Percentiles rank a stretch among this genome's conserved stretches.
Evolutionary conservation across 176 grass and related monocot species (phyloP).

Genomic region (Cenchrus americanus): DNA sequence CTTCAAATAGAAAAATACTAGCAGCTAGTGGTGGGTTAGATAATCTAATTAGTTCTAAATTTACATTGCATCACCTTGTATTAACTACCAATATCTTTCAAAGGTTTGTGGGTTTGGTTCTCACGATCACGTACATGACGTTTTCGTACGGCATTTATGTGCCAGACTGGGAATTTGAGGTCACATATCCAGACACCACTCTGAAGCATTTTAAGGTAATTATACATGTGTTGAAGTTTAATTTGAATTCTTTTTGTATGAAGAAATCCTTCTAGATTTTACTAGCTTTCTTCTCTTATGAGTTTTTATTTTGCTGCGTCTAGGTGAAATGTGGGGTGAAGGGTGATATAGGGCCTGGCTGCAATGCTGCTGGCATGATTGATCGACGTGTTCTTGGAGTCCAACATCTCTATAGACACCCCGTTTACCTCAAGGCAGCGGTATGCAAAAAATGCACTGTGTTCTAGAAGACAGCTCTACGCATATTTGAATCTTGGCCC

Average conservation of each 20-base stretch:
- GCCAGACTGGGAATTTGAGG: conserved; percentile 68
- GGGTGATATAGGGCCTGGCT: conserved; percentile 68
- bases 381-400: conserved; percentile 70
- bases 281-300: background rate
- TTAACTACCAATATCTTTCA: background rate
- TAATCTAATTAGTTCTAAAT: background rate
- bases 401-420: conserved; percentile 67
- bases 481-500: background rate
- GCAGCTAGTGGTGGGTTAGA: background rate
- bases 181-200: conserved; percentile 18
- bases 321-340: conserved; percentile 75
- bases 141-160: conserved; percentile 63
- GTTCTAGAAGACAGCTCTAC: background rate
- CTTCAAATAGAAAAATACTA: background rate
- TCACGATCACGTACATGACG: conserved; percentile 50
- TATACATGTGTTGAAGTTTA: too few species aligned
- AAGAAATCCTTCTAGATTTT: background rate
- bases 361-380: conserved; percentile 74
- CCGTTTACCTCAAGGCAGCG: conserved; percentile 65
- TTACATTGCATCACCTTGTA: background rate
- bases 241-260: background rate
- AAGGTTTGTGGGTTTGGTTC: conserved; percentile 68
- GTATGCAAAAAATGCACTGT: conserved; percentile 27
- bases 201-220: conserved; percentile 51
- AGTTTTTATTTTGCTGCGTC: background rate